phyloP scores from a whole-genome alignment of 163 green algal genomes.

The Chlorella variabilis region DNA sequence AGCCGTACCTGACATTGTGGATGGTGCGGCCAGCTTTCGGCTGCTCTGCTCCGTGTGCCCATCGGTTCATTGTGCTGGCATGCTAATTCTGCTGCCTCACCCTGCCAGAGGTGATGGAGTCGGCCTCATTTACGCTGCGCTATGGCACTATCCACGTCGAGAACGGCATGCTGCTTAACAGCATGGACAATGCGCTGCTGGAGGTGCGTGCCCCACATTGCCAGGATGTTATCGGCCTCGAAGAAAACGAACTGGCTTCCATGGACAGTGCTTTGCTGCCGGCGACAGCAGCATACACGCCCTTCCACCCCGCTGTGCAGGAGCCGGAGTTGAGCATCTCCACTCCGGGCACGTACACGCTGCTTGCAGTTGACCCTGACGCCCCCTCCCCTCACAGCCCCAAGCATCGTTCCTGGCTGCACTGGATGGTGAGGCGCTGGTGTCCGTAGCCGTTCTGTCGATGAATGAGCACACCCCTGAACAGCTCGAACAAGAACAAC shows the following conservation, averaged over 20 bases:
- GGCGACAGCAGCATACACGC: background rate
- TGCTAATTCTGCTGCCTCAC: background rate
- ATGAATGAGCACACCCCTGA: background rate
- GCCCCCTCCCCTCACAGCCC: slow-evolving; percentile 31
- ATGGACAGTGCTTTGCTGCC: no score
- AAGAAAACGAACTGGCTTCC: no score
- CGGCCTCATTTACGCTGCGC: slow-evolving; percentile 6
- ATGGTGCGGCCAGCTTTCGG: background rate
- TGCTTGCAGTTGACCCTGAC: slow-evolving; percentile 51
- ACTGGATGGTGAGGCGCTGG: slow-evolving; percentile 42
- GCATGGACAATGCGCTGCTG: slow-evolving; percentile 16
- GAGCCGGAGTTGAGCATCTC: slow-evolving; percentile 37
- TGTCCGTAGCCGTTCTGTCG: no score
- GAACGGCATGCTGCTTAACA: slow-evolving; percentile 16
- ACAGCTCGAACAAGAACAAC: background rate
- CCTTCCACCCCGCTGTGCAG: background rate
- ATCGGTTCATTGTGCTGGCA: background rate
- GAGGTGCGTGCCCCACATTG: background rate
- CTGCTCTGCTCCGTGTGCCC: no score
- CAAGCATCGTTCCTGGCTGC: slow-evolving; percentile 44
- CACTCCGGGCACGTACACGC: slow-evolving; percentile 41
- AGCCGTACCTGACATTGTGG: slow-evolving; percentile 36
- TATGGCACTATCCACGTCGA: slow-evolving; percentile 20
- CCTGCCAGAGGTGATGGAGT: slow-evolving; percentile 28
- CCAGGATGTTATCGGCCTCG: no score